These are phyloP conservation scores for Lonicera japonica DNA, from an alignment of 129 eudicot genomes.

Conservation along the genomic window DNA sequence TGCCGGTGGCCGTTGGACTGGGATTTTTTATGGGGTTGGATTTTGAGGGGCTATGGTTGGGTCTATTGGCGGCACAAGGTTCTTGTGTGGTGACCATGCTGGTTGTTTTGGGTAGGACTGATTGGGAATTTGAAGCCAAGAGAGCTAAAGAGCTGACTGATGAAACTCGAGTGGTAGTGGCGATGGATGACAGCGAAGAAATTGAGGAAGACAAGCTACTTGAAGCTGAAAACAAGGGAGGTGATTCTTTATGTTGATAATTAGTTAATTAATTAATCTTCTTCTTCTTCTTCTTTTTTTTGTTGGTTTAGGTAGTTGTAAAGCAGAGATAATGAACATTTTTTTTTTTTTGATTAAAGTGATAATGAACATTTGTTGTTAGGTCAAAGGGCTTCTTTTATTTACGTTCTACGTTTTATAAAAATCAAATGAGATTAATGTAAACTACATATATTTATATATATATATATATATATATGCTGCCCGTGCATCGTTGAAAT, in stretches of 20 bases:
- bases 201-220: constrained; percentile 28
- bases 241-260: constrained; percentile 32
- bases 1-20: constrained; percentile 75
- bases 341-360: too few species aligned
- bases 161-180: too few species aligned
- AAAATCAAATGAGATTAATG: too few species aligned
- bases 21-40: constrained; percentile 47
- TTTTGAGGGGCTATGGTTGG: constrained; percentile 78
- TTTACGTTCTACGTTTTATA: too few species aligned
- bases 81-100: constrained; percentile 72
- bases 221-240: constrained; percentile 25
- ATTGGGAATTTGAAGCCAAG: constrained; percentile 61
- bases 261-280: constrained; percentile 9
- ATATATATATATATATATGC: too few species aligned
- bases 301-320: neutral
- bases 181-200: constrained; percentile 24
- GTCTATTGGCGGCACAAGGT: constrained; percentile 69
- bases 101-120: constrained; percentile 51
- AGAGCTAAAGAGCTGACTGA: constrained; percentile 56
- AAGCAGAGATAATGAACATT: neutral
- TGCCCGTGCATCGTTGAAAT: too few species aligned
- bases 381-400: too few species aligned
- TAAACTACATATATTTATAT: too few species aligned
- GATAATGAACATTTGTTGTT: too few species aligned
- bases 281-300: neutral